Conservation (phyloP, 306 rosid species). For the Corylus heterophylla region DNA sequence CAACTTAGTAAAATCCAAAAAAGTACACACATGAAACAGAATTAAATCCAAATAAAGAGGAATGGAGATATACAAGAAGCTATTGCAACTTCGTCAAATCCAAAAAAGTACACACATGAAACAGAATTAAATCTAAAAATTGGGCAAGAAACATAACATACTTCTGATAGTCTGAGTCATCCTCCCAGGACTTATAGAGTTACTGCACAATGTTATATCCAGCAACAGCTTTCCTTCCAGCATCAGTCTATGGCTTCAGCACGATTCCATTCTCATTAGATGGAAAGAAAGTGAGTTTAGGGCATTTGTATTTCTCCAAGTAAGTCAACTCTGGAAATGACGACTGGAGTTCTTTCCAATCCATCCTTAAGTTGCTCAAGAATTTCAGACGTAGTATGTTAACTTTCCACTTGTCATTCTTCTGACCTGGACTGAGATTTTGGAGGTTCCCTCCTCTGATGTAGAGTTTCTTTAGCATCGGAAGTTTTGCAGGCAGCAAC, state of each 20-base stretch:
- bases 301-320: conserved; percentile 21
- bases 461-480: conserved; percentile 8
- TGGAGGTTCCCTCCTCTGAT: conserved; percentile 24
- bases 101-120: background rate
- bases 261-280: conserved; percentile 14
- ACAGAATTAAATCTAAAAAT: background rate
- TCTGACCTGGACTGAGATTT: background rate
- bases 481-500: background rate
- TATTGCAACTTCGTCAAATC: background rate
- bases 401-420: background rate
- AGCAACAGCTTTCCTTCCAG: no score
- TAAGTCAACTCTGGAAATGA: background rate
- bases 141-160: background rate
- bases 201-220: no score
- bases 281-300: background rate
- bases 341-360: background rate
- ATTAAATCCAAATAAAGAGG: background rate
- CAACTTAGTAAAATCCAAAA: background rate
- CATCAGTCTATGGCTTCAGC: background rate
- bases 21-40: background rate
- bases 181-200: no score
- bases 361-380: conserved; percentile 9
- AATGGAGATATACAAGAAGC: background rate
- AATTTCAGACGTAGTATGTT: conserved; percentile 9
- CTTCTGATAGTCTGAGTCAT: background rate